Base-by-base conservation (phyloP, 352 stramenopile genomes). In the Phytophthora cryptogea region DNA sequence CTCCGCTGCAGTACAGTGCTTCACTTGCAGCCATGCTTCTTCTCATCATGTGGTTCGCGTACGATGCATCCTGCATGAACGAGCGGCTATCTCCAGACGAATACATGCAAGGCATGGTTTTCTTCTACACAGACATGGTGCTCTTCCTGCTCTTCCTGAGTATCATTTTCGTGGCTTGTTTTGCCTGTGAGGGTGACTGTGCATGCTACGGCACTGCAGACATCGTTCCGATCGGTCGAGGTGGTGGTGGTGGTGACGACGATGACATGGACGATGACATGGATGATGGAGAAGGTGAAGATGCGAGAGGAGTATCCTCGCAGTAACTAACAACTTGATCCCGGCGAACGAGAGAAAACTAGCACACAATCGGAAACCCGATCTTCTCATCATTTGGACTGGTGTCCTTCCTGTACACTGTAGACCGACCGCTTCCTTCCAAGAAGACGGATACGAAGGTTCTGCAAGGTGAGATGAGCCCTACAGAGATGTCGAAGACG, bases 101-200 rank as follows among this genome's bases (percentile, higher is more conserved):
- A 63, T 92, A 90, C 65, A 90, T 92, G 82, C 80, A 89, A 53
- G 82, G 82, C 48, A 86, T 91, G 80, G 77, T 92, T 16, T 88
- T 89, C 63, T 92, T 89, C 66, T 92, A 92, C 68, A 92, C 83
- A 3, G 83, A 92, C 51, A 89, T 90, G 72, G 80, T 89, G 49
- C 74, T 92, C 9, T 92, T 90, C 69, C 42, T 92, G 32, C 56
- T 90, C 39, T 92, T 92, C 63, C 45, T 92, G 20, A 81, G 79
- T 61, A 88, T 88, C 63, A 86, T 92, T 59, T 83, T 92, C 61
- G 74, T 92, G 28, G 76, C 78, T 13, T 92, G 80, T 44, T 87
- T 90, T 50, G 82, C 82, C 6, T 92, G 81, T 39, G 82, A 92
- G 68, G 82, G 82, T 33, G 82, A 90, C 53, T 89, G 82, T 45